Evolutionary conservation across 2,329 filamentous ascomycete species (phyloP).

Genomic region (Sporothrix inflata): DNA sequence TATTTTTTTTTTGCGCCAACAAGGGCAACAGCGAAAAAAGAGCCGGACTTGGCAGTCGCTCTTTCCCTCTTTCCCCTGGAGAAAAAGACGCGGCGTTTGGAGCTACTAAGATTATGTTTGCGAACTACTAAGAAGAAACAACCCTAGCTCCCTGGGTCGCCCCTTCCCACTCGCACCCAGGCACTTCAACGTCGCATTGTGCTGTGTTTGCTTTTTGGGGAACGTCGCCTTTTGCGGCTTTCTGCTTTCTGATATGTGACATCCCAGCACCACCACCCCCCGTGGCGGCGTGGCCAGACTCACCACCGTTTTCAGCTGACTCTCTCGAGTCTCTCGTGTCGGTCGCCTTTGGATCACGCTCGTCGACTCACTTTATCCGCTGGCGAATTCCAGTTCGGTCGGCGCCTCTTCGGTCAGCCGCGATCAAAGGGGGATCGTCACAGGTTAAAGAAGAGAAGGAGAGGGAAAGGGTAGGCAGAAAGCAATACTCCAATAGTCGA

Average conservation of each 20-base stretch:
- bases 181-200: not conserved
- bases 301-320: not conserved
- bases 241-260: not conserved
- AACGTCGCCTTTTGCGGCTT: not conserved
- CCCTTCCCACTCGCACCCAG: not conserved
- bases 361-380: not conserved
- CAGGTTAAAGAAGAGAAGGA: not conserved
- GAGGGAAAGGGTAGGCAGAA: not conserved
- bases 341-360: not conserved
- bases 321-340: not conserved
- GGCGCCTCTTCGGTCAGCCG: conserved; percentile 5
- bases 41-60: not conserved
- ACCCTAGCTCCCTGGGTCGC: not conserved
- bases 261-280: not conserved
- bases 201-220: conserved; percentile 4
- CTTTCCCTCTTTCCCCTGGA: not conserved
- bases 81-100: not conserved
- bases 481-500: too few species aligned
- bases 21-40: conserved; percentile 11
- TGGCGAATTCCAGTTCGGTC: not conserved
- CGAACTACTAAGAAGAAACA: conserved; percentile 6
- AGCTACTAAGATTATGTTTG: conserved; percentile 17
- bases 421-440: conserved; percentile 15
- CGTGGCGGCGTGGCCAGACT: not conserved
- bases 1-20: conserved; percentile 8